Conservation (phyloP, 1,139 yeast genomes). For the Dujonia santamariae region DNA sequence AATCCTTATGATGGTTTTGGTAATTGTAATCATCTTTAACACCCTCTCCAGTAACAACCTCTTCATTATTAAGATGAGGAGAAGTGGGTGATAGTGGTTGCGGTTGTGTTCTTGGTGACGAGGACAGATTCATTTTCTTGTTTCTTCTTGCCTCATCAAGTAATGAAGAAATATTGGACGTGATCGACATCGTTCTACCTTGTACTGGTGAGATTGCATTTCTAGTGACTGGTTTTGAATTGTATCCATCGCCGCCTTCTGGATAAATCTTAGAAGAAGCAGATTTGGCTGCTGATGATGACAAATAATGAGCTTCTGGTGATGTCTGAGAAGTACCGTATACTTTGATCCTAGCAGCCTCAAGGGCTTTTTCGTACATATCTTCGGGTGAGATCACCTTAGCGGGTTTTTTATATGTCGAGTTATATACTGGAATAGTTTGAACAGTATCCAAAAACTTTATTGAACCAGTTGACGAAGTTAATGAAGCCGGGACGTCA, state of each 20-base stretch:
- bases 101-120: background rate
- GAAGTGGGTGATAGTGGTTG: background rate
- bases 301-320: no score
- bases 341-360: constrained; percentile 8
- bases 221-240: no score
- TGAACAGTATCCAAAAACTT: constrained; percentile 40
- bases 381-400: constrained; percentile 7
- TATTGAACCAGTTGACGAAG: constrained; percentile 27
- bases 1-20: constrained; percentile 38
- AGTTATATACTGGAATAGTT: constrained; percentile 31
- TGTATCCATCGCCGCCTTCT: no score
- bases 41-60: constrained; percentile 17
- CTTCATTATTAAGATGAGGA: constrained; percentile 7
- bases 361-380: constrained; percentile 8
- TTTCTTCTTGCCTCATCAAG: constrained; percentile 6
- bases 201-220: no score
- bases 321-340: no score
- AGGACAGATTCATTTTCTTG: constrained; percentile 5
- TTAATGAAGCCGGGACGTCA: constrained; percentile 7
- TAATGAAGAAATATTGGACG: constrained; percentile 6
- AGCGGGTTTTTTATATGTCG: constrained; percentile 4
- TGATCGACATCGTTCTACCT: constrained; percentile 5
- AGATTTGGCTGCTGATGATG: no score
- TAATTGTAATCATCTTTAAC: constrained; percentile 29
- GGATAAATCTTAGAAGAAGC: no score